Base-by-base conservation (phyloP, 805 yeast genomes). In the Clavispora asparagi region DNA sequence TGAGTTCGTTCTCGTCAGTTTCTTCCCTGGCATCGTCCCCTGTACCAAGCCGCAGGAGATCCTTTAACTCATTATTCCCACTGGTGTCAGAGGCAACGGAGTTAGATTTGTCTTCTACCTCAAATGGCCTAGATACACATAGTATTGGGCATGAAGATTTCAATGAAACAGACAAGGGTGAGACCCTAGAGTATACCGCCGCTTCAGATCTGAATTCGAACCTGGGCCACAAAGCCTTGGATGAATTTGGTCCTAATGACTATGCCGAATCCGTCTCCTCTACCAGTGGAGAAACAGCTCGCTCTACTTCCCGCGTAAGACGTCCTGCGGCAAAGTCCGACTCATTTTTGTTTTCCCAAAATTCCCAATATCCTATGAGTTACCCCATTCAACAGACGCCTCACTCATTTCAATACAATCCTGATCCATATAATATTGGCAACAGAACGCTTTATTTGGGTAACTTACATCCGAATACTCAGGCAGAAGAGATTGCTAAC, bases 361-460 rank as follows among this genome's bases (percentile, higher is more conserved):
- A 13, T 12, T 13, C 36, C 3, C 41, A 40, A 16, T 32, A 30
- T 16, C 26, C 47, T 10, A 25, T 25, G 33, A 39, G 40, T 25
- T 17, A 25, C 30, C 50, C 7, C 28, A 30, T 33, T 23, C 37
- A 40, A 13, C 29, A 29, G 12, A 32, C 38, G 13, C 12, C 42
- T 0, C 41, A 43, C 2, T 42, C 48, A 7, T 47, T 43, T 14
- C 58, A 49, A 33, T 45, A 46, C 40, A 58, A 61, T 37, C 61
- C 65, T 0, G 72, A 65, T 39, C 60, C 70, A 4, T 55, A 53
- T 40, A 69, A 67, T 47, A 55, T 58, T n/a, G 71, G 72, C 12
- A 86, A 85, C 59, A 70, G 95, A 60, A 81, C 91, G 1, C 77
- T 86, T 14, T 85, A 80, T 57, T 67, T 86, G 39, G 87, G 87